phyloP scores from a whole-genome alignment of 2,329 filamentous ascomycete species.

The Aspergillus pseudotamarii region DNA sequence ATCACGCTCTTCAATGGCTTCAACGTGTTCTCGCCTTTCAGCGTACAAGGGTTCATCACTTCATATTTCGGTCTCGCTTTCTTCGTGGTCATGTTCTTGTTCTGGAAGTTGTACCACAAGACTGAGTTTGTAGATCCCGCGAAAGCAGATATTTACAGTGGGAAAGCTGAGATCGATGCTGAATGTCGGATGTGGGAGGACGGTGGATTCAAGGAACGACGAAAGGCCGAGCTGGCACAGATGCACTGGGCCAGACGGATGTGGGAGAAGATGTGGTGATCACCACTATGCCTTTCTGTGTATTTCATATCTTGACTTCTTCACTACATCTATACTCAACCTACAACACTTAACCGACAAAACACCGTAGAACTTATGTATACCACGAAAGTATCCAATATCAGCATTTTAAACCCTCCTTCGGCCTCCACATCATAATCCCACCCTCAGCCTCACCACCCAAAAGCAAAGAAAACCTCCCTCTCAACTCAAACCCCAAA shows the following conservation, averaged over 20 bases:
- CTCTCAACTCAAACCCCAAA: not conserved
- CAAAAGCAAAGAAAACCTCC: not conserved
- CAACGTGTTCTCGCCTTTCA: constrained; percentile 43
- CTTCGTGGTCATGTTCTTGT: constrained; percentile 45
- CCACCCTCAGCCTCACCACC: not conserved
- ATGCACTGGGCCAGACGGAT: constrained; percentile 31
- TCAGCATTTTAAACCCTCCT: not conserved
- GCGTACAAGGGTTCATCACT: constrained; percentile 52
- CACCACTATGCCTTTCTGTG: not conserved
- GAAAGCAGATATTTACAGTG: constrained; percentile 35
- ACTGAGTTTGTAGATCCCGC: constrained; percentile 31
- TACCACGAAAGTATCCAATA: too few relatives aligned
- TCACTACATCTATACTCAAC: too few relatives aligned
- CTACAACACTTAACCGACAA: too few relatives aligned
- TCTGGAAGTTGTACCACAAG: constrained; percentile 37
- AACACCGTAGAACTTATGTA: too few relatives aligned
- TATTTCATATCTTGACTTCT: too few relatives aligned
- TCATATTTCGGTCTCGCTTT: constrained; percentile 52
- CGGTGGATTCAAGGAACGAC: constrained; percentile 30
- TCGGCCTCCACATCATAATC: constrained; percentile 1
- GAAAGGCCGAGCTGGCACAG: constrained; percentile 31
- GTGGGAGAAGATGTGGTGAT: constrained; percentile 38
- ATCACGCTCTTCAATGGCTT: constrained; percentile 71
- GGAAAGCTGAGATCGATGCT: constrained; percentile 38
- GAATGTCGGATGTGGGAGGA: constrained; percentile 40